These are phyloP conservation scores for Boletus vermiculosoides DNA, from an alignment of 768 basidiomycete genomes.

Conservation along the genomic window DNA sequence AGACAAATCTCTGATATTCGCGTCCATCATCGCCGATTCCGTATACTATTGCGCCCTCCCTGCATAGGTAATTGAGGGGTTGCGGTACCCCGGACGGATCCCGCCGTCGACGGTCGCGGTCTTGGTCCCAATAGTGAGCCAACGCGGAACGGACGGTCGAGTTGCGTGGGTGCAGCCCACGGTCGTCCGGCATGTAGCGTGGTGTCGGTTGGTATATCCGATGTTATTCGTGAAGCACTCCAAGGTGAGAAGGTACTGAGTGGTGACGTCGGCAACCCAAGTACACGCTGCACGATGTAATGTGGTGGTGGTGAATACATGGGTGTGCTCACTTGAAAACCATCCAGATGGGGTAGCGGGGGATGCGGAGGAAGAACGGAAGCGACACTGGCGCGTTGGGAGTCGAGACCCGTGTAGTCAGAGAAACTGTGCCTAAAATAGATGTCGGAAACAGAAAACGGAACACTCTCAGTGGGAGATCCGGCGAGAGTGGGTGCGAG, in stretches of 20 bases:
- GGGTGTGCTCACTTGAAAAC: constrained; percentile 19
- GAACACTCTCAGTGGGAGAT: constrained; percentile 58
- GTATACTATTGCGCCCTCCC: constrained; percentile 25
- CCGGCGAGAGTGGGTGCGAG: constrained; percentile 31
- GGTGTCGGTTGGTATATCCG: neutral
- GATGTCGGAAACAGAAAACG: constrained; percentile 54
- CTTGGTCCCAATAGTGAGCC: constrained; percentile 31
- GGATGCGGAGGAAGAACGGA: constrained; percentile 44
- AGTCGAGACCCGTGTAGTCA: constrained; percentile 31
- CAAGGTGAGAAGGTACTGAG: constrained; percentile 13
- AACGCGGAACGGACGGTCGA: constrained; percentile 9
- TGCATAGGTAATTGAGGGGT: constrained; percentile 32
- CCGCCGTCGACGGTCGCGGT: constrained; percentile 24
- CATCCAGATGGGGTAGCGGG: constrained; percentile 33
- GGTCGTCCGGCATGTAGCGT: neutral
- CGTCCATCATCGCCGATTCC: constrained; percentile 13
- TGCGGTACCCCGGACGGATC: constrained; percentile 18
- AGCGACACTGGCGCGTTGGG: constrained; percentile 33
- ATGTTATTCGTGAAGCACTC: neutral
- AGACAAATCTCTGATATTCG: neutral
- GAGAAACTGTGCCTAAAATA: constrained; percentile 45
- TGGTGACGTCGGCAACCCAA: constrained; percentile 28
- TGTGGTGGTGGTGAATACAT: constrained; percentile 23
- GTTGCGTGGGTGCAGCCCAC: constrained; percentile 6
- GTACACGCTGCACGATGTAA: constrained; percentile 34